Conservation (phyloP, 1,284 basidiomycete species). For the Microbotryum violaceum region DNA sequence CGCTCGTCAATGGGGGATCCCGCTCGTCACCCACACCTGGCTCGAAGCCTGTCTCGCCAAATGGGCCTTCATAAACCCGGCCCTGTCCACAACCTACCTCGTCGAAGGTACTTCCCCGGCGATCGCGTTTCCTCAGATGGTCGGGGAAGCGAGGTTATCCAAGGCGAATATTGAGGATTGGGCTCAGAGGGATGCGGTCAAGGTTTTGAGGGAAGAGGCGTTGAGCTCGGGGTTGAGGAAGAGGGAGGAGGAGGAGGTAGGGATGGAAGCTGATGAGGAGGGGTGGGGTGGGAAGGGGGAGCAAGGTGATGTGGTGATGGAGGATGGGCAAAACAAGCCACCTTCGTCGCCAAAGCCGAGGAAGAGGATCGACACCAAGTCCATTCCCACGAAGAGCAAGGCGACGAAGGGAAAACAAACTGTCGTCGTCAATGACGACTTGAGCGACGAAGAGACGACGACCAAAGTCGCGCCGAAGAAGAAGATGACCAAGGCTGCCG, state of each 20-base stretch:
- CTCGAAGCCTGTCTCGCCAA: constrained; percentile 75
- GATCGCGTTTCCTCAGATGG: constrained; percentile 17
- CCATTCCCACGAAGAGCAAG: constrained; percentile 38
- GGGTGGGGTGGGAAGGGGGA: background rate
- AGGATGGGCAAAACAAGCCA: background rate
- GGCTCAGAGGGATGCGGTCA: constrained; percentile 11
- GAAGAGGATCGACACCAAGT: background rate
- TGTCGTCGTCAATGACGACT: background rate
- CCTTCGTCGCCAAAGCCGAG: background rate
- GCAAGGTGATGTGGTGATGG: background rate
- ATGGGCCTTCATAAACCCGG: constrained; percentile 49
- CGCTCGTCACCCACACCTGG: constrained; percentile 80
- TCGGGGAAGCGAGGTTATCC: constrained; percentile 13
- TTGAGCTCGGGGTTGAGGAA: background rate
- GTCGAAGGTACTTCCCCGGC: background rate
- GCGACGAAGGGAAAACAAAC: constrained; percentile 37
- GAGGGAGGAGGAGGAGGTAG: constrained; percentile 1
- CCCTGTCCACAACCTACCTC: background rate
- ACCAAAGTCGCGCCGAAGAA: background rate
- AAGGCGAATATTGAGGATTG: constrained; percentile 16
- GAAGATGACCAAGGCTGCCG: background rate
- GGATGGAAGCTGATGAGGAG: constrained; percentile 8
- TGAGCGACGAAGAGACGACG: background rate
- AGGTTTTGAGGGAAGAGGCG: constrained; percentile 7
- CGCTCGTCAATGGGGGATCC: constrained; percentile 69